A percentile compares a stretch with the other conserved stretches of the same genome.
These are phyloP conservation scores for Grosmannia huntii DNA, from an alignment of 2,329 filamentous ascomycete species.

Conservation along the genomic window DNA sequence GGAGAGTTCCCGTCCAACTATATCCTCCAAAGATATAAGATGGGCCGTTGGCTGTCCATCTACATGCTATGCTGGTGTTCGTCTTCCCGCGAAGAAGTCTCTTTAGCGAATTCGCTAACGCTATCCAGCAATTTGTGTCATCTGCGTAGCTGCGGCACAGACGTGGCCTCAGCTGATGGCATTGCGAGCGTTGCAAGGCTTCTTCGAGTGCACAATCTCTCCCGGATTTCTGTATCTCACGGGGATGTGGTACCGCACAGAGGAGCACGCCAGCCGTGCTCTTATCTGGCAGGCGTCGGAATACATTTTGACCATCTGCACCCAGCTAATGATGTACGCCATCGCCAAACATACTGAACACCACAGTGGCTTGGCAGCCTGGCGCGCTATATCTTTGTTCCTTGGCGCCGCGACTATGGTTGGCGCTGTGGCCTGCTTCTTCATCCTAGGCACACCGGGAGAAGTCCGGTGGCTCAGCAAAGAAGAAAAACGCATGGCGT, in stretches of 20 bases:
- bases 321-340: constrained; percentile 22
- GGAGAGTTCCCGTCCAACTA: constrained; percentile 20
- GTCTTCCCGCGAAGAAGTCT: not conserved
- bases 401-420: constrained; percentile 20
- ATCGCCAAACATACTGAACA: constrained; percentile 15
- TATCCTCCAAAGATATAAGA: constrained; percentile 17
- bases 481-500: constrained; percentile 23
- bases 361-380: constrained; percentile 1
- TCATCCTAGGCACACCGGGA: constrained; percentile 23
- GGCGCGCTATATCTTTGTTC: constrained; percentile 20
- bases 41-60: constrained; percentile 15
- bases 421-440: constrained; percentile 19
- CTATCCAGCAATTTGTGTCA: constrained; percentile 15
- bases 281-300: constrained; percentile 25
- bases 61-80: constrained; percentile 18
- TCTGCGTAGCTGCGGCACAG: constrained; percentile 23
- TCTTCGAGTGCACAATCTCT: constrained; percentile 26
- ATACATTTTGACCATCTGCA: constrained; percentile 23
- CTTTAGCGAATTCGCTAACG: not conserved
- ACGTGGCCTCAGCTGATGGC: constrained; percentile 24
- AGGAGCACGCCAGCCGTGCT: constrained; percentile 22
- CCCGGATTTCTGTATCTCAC: constrained; percentile 26
- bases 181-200: constrained; percentile 22
- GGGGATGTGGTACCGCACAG: constrained; percentile 24
- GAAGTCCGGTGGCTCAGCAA: constrained; percentile 23